Base-by-base conservation (phyloP, 2,329 filamentous ascomycete genomes). In the Exserohilum rostratum region DNA sequence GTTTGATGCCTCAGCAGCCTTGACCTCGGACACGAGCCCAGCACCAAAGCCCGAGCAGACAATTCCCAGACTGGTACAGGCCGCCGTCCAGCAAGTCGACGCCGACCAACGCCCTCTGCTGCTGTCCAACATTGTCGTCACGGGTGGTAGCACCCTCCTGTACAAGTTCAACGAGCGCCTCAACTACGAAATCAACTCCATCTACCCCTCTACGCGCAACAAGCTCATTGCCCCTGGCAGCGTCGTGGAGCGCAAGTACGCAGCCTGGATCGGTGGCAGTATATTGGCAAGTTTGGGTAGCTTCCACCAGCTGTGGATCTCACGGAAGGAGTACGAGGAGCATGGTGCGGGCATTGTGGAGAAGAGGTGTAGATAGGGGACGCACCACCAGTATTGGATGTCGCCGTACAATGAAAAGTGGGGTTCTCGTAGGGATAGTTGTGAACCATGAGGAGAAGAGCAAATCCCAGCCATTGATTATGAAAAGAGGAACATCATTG, bases 261-360 rank as follows among this genome's bases (percentile, higher is more conserved):
- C 91, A 18, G 88, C 90, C 45, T 99, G 95, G 93, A 92, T 99
- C 64, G 95, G 96, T 42, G 95, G 95, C 40, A 97, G 92, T 77
- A 97, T 99, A 66, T 80, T 99, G 64, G 93, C 91, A 6, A 97
- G 93, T 76, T 77, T 99, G 78, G 96, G 96, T 9, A 96, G 93
- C 12, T 99, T 99, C 79, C 95, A 99, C 79, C 95, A 99, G 81
- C 93, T 99, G 90, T 99, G 95, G 95, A 96, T 99, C 67, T 93
- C 89, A 20, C 91, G 87, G 77, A 96, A 96, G 82, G 95, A 99
- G 80, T 98, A 97, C 69, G 92, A 97, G 61, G 96, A 99, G 81
- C 93, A 96, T 75, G 95, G 95, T 1, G 81, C 87, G 5, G 86
- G 86, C 61, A 93, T 98, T 66, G 90, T 98, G 39, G 93, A 98